phyloP scores from a whole-genome alignment of 495 filamentous ascomycete genomes.

The Oleoguttula mirabilis region DNA sequence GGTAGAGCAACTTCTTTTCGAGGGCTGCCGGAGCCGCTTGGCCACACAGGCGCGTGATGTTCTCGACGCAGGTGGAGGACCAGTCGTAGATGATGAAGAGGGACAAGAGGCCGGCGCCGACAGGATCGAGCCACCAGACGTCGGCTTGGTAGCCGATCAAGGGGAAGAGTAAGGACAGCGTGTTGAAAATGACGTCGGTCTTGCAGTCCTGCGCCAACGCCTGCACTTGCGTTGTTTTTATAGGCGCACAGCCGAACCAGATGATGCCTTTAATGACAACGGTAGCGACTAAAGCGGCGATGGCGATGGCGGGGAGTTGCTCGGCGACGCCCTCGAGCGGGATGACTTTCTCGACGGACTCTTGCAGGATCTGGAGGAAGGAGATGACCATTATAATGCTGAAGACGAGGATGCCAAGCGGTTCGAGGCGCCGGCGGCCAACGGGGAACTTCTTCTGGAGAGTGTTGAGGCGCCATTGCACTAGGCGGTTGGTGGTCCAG shows the following conservation, averaged over 20 bases:
- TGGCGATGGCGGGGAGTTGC: slow-evolving; percentile 31
- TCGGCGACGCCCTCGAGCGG: slow-evolving; percentile 27
- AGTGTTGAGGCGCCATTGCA: slow-evolving; percentile 32
- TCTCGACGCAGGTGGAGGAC: slow-evolving; percentile 36
- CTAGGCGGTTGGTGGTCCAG: slow-evolving; percentile 36
- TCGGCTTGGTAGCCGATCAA: slow-evolving; percentile 31
- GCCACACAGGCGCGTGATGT: slow-evolving; percentile 35
- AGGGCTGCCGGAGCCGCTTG: slow-evolving; percentile 26
- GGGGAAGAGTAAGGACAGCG: slow-evolving; percentile 38
- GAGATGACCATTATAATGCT: slow-evolving; percentile 35
- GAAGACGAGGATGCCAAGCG: slow-evolving; percentile 33
- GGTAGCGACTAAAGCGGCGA: slow-evolving; percentile 33
- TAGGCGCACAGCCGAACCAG: slow-evolving; percentile 33
- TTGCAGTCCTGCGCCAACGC: slow-evolving; percentile 41
- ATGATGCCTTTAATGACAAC: slow-evolving; percentile 37
- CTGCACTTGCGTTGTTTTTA: slow-evolving; percentile 42
- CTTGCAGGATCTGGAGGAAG: slow-evolving; percentile 38
- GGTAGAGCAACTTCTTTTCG: slow-evolving; percentile 34
- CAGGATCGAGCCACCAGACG: slow-evolving; percentile 40
- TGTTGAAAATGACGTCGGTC: slow-evolving; percentile 42
- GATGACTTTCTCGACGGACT: slow-evolving; percentile 35
- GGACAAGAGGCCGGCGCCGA: slow-evolving; percentile 35
- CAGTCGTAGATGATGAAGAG: slow-evolving; percentile 41
- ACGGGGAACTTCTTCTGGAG: slow-evolving; percentile 36
- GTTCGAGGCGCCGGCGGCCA: slow-evolving; percentile 34